Evolutionary conservation across 2,329 filamentous ascomycete species (phyloP).

Genomic region (Macroventuria anomochaeta): DNA sequence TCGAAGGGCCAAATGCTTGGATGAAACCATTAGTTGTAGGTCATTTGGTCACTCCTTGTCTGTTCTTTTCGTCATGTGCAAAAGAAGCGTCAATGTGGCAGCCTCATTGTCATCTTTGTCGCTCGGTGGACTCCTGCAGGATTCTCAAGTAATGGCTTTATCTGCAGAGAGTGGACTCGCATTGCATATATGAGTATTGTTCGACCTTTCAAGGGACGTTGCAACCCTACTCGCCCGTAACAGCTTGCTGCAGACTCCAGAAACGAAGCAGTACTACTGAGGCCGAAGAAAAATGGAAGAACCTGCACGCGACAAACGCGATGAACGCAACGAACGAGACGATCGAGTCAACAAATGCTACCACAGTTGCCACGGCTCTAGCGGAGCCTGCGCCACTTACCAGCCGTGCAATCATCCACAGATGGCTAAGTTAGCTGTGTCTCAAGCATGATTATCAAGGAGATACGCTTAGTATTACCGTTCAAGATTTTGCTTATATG

Average conservation of each 20-base stretch:
- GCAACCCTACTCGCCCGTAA: neutral
- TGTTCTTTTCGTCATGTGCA: neutral
- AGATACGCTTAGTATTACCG: neutral
- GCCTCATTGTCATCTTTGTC: neutral
- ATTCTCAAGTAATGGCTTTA: neutral
- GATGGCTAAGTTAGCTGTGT: neutral
- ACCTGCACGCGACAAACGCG: neutral
- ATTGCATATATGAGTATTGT: neutral
- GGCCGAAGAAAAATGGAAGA: neutral
- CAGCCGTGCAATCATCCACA: neutral
- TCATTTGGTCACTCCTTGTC: too few relatives aligned
- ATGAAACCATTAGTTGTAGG: too few relatives aligned
- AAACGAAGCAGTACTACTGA: neutral
- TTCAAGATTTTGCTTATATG: neutral
- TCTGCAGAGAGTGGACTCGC: neutral
- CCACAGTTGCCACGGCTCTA: too few relatives aligned
- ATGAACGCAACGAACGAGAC: neutral
- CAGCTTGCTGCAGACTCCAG: neutral
- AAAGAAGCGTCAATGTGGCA: neutral
- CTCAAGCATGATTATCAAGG: neutral
- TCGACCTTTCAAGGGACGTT: neutral
- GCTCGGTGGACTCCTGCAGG: neutral
- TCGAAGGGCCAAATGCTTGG: too few relatives aligned
- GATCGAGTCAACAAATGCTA: neutral
- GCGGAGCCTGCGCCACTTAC: too few relatives aligned